phyloP scores from a whole-genome alignment of 1,139 yeast species.

The Lodderomyces beijingensis region DNA sequence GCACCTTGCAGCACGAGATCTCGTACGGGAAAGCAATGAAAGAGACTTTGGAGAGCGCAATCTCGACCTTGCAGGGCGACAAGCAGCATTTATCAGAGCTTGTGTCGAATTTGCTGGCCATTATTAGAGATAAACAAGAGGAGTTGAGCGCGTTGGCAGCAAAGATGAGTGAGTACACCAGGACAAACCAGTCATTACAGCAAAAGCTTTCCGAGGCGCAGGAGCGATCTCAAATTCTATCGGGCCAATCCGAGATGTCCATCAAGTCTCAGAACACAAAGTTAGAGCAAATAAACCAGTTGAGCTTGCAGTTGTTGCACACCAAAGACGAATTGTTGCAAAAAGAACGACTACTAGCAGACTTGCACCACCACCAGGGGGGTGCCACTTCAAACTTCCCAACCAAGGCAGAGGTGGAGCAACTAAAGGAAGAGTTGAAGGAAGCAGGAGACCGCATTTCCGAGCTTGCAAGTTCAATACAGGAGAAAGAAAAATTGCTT shows the following conservation, averaged over 20 bases:
- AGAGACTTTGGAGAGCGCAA: constrained; percentile 51
- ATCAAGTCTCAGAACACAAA: constrained; percentile 62
- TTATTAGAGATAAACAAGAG: constrained; percentile 60
- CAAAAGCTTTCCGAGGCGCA: constrained; percentile 49
- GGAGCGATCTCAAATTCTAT: constrained; percentile 41
- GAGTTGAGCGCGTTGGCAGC: constrained; percentile 48
- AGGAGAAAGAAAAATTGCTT: constrained; percentile 36
- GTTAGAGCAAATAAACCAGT: constrained; percentile 56
- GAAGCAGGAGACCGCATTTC: constrained; percentile 36
- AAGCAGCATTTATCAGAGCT: constrained; percentile 56
- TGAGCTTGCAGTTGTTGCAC: constrained; percentile 38
- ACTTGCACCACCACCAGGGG: constrained; percentile 15
- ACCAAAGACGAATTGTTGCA: constrained; percentile 37
- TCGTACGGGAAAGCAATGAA: constrained; percentile 48
- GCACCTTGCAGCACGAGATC: constrained; percentile 54
- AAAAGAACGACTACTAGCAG: constrained; percentile 23
- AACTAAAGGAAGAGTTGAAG: constrained; percentile 32
- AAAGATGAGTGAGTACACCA: constrained; percentile 48
- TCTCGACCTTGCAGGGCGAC: constrained; percentile 52
- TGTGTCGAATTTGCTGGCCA: constrained; percentile 57
- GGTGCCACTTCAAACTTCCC: too few relatives aligned
- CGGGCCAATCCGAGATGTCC: constrained; percentile 53
- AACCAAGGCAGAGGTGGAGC: constrained; percentile 22
- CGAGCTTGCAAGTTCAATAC: constrained; percentile 37
- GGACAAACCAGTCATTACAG: constrained; percentile 49